Conservation (phyloP, 345 rosid species). For the Passiflora organensis region DNA sequence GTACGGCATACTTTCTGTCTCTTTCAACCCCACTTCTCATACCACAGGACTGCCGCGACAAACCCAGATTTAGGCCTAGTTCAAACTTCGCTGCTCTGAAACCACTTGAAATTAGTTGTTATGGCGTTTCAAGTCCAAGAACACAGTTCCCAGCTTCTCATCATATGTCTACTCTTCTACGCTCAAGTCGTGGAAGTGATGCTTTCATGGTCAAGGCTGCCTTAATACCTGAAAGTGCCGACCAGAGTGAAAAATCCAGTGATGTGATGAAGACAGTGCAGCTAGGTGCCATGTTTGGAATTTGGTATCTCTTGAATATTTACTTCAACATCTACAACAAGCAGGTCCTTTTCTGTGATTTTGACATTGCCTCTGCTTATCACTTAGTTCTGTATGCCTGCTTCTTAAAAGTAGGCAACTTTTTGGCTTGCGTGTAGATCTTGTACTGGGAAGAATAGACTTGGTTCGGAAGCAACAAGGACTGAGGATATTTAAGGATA, state of each 20-base stretch:
- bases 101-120: slow-evolving; percentile 6
- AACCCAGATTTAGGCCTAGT: slow-evolving; percentile 3
- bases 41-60: slow-evolving; percentile 9
- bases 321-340: slow-evolving; percentile 74
- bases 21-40: slow-evolving; percentile 21
- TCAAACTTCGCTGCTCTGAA: slow-evolving; percentile 8
- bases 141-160: neutral
- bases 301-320: slow-evolving; percentile 68
- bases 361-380: neutral
- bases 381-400: neutral
- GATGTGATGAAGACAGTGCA: slow-evolving; percentile 18
- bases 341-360: slow-evolving; percentile 35
- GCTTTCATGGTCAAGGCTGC: slow-evolving; percentile 37
- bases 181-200: slow-evolving; percentile 12
- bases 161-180: slow-evolving; percentile 12
- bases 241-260: slow-evolving; percentile 21
- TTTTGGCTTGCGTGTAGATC: too few species aligned
- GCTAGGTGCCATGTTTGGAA: slow-evolving; percentile 54
- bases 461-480: too few species aligned
- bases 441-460: too few species aligned
- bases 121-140: slow-evolving; percentile 8
- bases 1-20: slow-evolving; percentile 18
- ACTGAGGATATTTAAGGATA: too few species aligned
- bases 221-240: slow-evolving; percentile 38
- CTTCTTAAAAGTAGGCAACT: too few species aligned